These are phyloP conservation scores for Trametes elegans DNA, from an alignment of 768 basidiomycete genomes.

Conservation along the genomic window DNA sequence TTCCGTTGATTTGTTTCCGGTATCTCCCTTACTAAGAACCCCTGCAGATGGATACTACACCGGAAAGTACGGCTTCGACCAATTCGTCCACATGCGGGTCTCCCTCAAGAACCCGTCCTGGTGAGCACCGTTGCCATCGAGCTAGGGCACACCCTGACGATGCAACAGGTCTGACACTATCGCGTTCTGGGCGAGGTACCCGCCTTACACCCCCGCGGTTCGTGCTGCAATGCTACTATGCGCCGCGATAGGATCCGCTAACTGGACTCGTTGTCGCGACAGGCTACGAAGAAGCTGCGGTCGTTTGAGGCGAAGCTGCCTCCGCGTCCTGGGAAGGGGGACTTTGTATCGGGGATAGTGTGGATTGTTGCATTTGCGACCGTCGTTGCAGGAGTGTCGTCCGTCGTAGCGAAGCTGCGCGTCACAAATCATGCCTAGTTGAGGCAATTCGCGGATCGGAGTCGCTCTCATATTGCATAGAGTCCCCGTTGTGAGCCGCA, in stretches of 20 bases:
- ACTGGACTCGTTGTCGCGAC: background rate
- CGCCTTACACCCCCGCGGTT: conserved; percentile 31
- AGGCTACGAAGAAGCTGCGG: background rate
- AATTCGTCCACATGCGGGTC: conserved; percentile 71
- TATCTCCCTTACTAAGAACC: background rate
- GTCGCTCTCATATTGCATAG: conserved; percentile 1
- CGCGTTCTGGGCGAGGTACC: conserved; percentile 33
- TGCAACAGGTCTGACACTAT: conserved; percentile 30
- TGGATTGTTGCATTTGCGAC: background rate
- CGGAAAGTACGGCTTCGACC: conserved; percentile 72
- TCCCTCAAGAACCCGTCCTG: conserved; percentile 44
- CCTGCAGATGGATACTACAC: conserved; percentile 61
- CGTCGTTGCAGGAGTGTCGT: background rate
- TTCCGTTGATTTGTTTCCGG: background rate
- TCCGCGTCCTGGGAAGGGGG: background rate
- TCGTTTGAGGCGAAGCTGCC: background rate
- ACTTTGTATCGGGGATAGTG: background rate
- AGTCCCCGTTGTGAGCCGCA: too few species aligned
- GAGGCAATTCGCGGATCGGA: background rate
- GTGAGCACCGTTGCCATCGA: conserved; percentile 22
- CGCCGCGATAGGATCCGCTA: background rate
- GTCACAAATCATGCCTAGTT: background rate
- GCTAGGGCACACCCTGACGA: background rate
- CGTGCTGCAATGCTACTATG: background rate
- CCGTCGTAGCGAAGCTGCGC: background rate